Base-by-base conservation (phyloP, 2,329 filamentous ascomycete species). In the Cercospora sp. region DNA sequence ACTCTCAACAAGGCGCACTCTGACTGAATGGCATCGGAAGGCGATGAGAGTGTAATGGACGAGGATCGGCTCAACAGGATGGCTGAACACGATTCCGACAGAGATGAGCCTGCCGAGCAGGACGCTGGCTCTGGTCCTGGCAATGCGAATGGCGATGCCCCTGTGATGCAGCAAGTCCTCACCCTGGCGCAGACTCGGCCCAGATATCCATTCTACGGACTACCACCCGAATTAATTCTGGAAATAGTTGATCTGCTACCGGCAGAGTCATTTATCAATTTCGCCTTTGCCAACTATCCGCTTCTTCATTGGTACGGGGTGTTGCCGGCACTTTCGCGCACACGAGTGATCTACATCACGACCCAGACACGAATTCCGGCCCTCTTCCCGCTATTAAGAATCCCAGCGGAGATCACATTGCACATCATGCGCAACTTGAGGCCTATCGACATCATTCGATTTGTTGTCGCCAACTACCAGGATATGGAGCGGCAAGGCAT, bases 201-300 rank as follows among this genome's bases (percentile, higher is more conserved):
- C 13, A 62, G 63, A 30, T 76, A 78, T 66, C 74, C 76, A 1
- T 80, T 84, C 59, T 79, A 80, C 65, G 65, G 71, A 16, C 78
- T 85, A 5, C 84, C 84, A 2, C 75, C 79, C 2, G 84, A 85
- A 72, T 78, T 85, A 2, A 76, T 85, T 18, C 75, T 84, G 20
- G 77, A 80, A 51, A 82, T 85, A 16, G 77, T 84, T 66, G 73
- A 80, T 18, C 77, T 78, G 20, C 75, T 84, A 5, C 73, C 77
- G 26, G 75, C 79, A 5, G 75, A 79, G 8, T 76, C 81, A 6
- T 82, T 81, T 65, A 79, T 84, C 73, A 80, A 79, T 36, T 80
- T 85, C 60, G 81, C 80, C 2, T 78, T 85, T 36, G 82, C 82
- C 59, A 78, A 81, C 51, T 84, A 84, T 69, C 80, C 80, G 5